These are phyloP conservation scores for Paraphaeosphaeria sporulosa DNA, from an alignment of 2,329 filamentous ascomycete genomes.

Conservation along the genomic window DNA sequence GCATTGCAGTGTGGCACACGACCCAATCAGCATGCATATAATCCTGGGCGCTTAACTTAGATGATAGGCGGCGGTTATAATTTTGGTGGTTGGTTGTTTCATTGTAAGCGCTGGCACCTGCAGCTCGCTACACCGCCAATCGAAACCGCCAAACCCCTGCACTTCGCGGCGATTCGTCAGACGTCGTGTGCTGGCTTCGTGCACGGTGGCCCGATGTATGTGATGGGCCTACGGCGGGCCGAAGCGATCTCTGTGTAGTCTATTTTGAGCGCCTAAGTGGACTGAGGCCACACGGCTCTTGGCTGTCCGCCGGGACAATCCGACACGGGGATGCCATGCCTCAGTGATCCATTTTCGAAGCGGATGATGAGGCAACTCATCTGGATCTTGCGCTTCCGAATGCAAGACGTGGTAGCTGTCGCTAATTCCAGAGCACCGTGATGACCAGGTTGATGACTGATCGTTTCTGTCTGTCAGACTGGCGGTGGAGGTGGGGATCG, in stretches of 20 bases:
- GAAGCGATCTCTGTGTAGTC: constrained; percentile 40
- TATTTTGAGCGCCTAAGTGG: constrained; percentile 40
- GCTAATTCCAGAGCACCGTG: constrained; percentile 25
- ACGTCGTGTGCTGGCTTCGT: constrained; percentile 35
- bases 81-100: constrained; percentile 44
- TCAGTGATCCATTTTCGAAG: constrained; percentile 15
- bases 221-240: constrained; percentile 43
- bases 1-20: constrained; percentile 31
- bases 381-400: constrained; percentile 26
- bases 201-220: constrained; percentile 40
- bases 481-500: constrained; percentile 1
- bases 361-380: constrained; percentile 12
- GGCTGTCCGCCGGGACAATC: neutral
- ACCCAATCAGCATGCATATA: constrained; percentile 42
- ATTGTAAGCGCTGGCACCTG: constrained; percentile 46
- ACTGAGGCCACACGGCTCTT: neutral
- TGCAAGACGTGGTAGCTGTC: constrained; percentile 19
- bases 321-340: constrained; percentile 8
- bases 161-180: constrained; percentile 35
- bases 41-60: constrained; percentile 43
- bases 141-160: constrained; percentile 26
- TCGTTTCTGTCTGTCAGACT: neutral
- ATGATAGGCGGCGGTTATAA: constrained; percentile 44
- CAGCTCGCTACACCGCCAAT: constrained; percentile 38
- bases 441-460: neutral